A percentile compares a stretch with the other conserved stretches of the same genome.
Conservation (phyloP, 345 rosid species). For the Gynandropsis gynandra region DNA sequence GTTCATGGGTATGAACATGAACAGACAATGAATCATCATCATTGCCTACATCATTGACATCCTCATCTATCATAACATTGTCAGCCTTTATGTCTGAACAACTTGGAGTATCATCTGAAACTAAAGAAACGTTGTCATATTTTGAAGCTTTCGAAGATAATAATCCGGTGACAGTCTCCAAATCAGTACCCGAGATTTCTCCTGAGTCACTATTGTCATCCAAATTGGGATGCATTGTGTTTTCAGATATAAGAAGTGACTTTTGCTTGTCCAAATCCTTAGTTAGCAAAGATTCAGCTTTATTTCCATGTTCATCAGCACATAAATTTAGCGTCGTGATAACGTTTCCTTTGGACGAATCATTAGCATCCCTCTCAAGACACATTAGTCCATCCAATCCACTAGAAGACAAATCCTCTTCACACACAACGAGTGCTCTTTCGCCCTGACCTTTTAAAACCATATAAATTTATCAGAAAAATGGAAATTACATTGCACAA, state of each 20-base stretch:
- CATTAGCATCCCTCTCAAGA: not conserved
- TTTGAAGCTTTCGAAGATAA: conserved; percentile 13
- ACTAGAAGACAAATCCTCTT: not conserved
- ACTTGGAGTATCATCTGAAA: conserved; percentile 23
- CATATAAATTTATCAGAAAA: conserved; percentile 12
- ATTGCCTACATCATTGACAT: conserved; percentile 9
- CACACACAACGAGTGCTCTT: conserved; percentile 20
- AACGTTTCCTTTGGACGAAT: not conserved
- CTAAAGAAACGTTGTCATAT: conserved; percentile 7
- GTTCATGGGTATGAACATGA: conserved; percentile 19
- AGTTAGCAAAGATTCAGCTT: conserved; percentile 20
- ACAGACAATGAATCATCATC: conserved; percentile 20
- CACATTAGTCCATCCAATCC: conserved; percentile 6
- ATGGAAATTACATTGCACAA: not conserved
- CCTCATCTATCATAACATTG: conserved; percentile 22
- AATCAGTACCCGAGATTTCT: conserved; percentile 7
- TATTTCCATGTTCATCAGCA: conserved; percentile 13
- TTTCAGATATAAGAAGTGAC: conserved; percentile 1
- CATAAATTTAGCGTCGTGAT: not conserved
- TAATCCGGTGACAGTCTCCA: conserved; percentile 15
- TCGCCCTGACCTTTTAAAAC: conserved; percentile 36
- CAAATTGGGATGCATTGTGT: conserved; percentile 3
- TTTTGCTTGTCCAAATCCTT: conserved; percentile 9
- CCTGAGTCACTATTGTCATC: conserved; percentile 14
- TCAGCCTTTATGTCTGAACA: conserved; percentile 15